Conservation (phyloP, 352 stramenopile species). For the Globisporangium takayamanum region DNA sequence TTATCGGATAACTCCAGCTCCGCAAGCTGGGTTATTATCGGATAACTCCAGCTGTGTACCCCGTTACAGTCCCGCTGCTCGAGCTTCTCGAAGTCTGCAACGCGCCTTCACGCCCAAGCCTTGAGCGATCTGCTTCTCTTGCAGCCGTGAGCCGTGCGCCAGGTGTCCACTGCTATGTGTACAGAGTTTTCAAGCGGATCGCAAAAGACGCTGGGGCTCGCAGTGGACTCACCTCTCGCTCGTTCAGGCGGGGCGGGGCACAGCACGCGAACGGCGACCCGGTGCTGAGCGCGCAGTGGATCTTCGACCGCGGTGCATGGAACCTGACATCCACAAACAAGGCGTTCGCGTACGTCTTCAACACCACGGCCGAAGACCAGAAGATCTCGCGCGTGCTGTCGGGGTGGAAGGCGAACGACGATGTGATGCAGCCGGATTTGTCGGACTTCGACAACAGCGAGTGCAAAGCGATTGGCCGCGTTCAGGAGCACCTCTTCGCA, state of each 20-base stretch:
- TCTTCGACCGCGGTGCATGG: constrained; percentile 24
- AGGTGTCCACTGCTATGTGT: constrained; percentile 1
- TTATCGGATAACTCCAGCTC: too few relatives aligned
- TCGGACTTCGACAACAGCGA: not conserved
- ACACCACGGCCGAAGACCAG: constrained; percentile 2
- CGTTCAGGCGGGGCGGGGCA: constrained; percentile 15
- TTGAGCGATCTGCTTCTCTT: not conserved
- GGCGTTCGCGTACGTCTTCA: constrained; percentile 12
- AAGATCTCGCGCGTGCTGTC: not conserved
- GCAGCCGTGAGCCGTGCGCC: not conserved
- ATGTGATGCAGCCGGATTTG: not conserved
- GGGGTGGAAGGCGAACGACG: not conserved
- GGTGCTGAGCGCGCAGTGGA: constrained; percentile 17
- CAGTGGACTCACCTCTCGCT: constrained; percentile 18
- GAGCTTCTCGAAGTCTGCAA: not conserved
- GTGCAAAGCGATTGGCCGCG: not conserved
- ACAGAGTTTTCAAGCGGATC: constrained; percentile 4
- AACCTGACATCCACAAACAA: constrained; percentile 26
- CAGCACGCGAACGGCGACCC: constrained; percentile 21
- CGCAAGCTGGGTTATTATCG: too few relatives aligned
- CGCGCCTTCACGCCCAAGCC: not conserved
- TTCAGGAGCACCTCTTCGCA: too few relatives aligned
- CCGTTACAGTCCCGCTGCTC: not conserved
- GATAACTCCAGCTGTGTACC: too few relatives aligned
- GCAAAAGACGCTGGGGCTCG: not conserved